Evolutionary conservation across 176 grass and related monocot species (phyloP).

Genomic region (Carex littledalei): DNA sequence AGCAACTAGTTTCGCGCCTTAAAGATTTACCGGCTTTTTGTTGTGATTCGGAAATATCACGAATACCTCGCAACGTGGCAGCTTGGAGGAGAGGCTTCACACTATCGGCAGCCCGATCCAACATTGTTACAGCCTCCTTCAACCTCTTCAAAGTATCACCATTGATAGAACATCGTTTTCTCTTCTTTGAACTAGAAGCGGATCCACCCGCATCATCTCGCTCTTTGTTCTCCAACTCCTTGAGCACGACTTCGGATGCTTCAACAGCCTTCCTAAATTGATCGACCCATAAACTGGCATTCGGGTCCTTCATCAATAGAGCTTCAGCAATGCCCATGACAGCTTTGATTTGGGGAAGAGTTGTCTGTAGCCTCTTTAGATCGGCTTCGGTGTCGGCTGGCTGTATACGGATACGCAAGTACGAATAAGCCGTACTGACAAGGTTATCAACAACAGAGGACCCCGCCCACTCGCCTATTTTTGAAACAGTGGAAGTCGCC

Average conservation of each 20-base stretch:
- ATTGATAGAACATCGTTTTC: background rate
- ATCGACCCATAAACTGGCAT: background rate
- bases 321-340: background rate
- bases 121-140: background rate
- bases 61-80: background rate
- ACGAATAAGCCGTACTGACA: no score
- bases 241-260: constrained; percentile 11
- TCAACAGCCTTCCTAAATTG: background rate
- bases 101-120: background rate
- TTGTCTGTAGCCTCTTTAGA: background rate
- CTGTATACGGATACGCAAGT: no score
- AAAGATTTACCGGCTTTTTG: no score
- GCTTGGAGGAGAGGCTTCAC: background rate
- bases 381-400: background rate
- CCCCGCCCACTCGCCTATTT: no score
- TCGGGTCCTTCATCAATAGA: background rate
- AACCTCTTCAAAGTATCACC: background rate
- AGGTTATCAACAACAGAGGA: background rate
- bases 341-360: background rate
- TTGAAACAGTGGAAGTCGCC: no score
- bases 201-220: background rate
- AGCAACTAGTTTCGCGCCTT: background rate
- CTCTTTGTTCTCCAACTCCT: background rate
- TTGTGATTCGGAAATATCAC: background rate
- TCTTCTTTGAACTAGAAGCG: background rate